These are phyloP conservation scores for Nelumbo lutea DNA, from an alignment of 164 flowering plant genomes.

Conservation along the genomic window DNA sequence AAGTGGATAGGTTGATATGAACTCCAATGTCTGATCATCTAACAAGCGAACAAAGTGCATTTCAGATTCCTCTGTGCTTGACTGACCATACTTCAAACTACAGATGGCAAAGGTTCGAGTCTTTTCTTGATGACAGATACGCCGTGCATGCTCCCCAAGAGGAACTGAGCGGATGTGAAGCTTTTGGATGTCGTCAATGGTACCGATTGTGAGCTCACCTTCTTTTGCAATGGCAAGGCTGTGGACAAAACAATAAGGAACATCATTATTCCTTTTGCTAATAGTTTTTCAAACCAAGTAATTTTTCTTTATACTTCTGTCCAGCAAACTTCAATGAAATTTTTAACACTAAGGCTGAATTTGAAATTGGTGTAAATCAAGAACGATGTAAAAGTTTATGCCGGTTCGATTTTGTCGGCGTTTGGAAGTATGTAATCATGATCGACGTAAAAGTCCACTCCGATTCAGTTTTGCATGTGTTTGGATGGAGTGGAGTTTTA, in stretches of 20 bases:
- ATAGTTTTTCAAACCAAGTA: too few relatives aligned
- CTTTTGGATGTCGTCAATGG: conserved; percentile 97
- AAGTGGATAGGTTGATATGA: conserved; percentile 75
- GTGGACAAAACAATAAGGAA: conserved; percentile 17
- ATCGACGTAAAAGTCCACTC: too few relatives aligned
- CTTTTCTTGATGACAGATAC: conserved; percentile 95
- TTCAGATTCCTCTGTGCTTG: conserved; percentile 76
- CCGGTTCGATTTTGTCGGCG: too few relatives aligned
- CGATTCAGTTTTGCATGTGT: too few relatives aligned
- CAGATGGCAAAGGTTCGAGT: conserved; percentile 85
- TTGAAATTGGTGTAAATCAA: too few relatives aligned
- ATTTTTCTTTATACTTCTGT: too few relatives aligned
- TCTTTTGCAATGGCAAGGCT: conserved; percentile 99
- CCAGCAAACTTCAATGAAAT: too few relatives aligned
- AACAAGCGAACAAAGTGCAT: conserved; percentile 77
- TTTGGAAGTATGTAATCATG: too few relatives aligned
- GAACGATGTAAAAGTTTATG: too few relatives aligned
- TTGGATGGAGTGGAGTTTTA: too few relatives aligned
- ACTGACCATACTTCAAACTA: conserved; percentile 63
- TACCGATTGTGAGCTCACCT: conserved; percentile 96
- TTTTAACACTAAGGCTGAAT: too few relatives aligned
- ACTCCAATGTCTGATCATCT: conserved; percentile 93
- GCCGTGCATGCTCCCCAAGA: conserved; percentile 93
- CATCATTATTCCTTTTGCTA: background rate
- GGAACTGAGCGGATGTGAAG: conserved; percentile 97